Percentiles rank a stretch among this genome's conserved stretches.
Conservation (phyloP, 345 rosid species). For the Camelina hispida region DNA sequence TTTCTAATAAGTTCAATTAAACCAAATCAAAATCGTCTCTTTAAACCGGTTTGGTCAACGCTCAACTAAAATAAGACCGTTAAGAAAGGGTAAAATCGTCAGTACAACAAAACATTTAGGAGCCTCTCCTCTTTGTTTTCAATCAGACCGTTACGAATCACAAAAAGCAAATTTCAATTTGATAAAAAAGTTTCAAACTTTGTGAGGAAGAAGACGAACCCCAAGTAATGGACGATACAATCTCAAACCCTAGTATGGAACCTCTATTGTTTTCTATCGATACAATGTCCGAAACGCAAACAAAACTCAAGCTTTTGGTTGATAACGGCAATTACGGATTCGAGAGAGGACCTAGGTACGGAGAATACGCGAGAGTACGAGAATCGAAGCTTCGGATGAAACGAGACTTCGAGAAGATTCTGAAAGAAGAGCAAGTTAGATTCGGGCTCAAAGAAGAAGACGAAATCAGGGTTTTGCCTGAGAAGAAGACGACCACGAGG, state of each 20-base stretch:
- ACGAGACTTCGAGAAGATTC: constrained; percentile 47
- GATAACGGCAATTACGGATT: constrained; percentile 32
- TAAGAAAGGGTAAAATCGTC: neutral
- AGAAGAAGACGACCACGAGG: constrained; percentile 49
- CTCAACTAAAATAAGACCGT: constrained; percentile 14
- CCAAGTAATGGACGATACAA: constrained; percentile 49
- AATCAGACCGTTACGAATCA: constrained; percentile 23
- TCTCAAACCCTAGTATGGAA: constrained; percentile 46
- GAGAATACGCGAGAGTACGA: constrained; percentile 70
- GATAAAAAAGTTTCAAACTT: constrained; percentile 5
- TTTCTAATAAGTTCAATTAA: no score
- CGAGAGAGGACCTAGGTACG: constrained; percentile 88
- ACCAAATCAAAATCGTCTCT: neutral
- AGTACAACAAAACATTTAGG: neutral
- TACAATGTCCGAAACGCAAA: constrained; percentile 39
- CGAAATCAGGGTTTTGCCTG: constrained; percentile 50
- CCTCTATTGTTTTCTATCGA: constrained; percentile 53
- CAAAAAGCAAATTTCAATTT: neutral
- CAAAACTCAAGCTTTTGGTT: constrained; percentile 16
- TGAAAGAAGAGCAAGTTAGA: constrained; percentile 49
- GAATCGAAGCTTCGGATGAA: constrained; percentile 66
- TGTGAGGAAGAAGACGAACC: constrained; percentile 31
- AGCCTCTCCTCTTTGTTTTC: constrained; percentile 5
- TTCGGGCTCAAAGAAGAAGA: constrained; percentile 56
- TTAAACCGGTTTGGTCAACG: neutral